Conservation (phyloP, 805 yeast species). For the Pichia ethanolica region DNA sequence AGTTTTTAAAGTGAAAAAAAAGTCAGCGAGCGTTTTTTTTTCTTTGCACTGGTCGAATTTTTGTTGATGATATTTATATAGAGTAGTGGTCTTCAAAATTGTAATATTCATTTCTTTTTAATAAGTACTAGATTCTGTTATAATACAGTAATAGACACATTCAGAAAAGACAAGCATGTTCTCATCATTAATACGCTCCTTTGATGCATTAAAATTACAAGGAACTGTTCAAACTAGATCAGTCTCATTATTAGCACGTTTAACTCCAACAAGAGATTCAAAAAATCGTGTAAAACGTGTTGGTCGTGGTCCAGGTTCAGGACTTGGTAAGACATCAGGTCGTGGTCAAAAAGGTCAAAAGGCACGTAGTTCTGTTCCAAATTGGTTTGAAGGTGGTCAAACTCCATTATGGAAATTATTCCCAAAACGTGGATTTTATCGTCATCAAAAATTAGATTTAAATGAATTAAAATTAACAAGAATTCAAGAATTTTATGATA, state of each 20-base stretch:
- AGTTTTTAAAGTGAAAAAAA: too few relatives aligned
- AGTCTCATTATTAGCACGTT: conserved; percentile 42
- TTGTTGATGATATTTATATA: too few relatives aligned
- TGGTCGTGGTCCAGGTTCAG: conserved; percentile 95
- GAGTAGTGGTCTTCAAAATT: too few relatives aligned
- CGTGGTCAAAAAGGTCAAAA: conserved; percentile 99
- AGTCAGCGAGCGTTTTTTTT: too few relatives aligned
- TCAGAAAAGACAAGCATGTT: neutral
- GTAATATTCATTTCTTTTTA: neutral
- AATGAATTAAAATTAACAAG: conserved; percentile 58
- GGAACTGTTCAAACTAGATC: conserved; percentile 15
- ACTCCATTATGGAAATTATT: conserved; percentile 80
- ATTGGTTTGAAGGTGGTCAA: conserved; percentile 99
- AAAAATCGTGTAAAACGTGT: conserved; percentile 59
- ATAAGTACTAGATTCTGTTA: neutral
- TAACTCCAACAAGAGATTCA: conserved; percentile 57
- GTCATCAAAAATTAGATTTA: conserved; percentile 47
- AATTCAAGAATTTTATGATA: conserved; percentile 63
- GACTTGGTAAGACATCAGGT: conserved; percentile 90
- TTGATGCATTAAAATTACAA: neutral
- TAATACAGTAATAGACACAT: neutral
- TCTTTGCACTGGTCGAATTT: too few relatives aligned
- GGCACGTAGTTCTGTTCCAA: conserved; percentile 84
- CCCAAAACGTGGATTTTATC: conserved; percentile 83
- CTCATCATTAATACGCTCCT: neutral